Evolutionary conservation across 345 rosid species (phyloP).

Genomic region (Trapa incisa): DNA sequence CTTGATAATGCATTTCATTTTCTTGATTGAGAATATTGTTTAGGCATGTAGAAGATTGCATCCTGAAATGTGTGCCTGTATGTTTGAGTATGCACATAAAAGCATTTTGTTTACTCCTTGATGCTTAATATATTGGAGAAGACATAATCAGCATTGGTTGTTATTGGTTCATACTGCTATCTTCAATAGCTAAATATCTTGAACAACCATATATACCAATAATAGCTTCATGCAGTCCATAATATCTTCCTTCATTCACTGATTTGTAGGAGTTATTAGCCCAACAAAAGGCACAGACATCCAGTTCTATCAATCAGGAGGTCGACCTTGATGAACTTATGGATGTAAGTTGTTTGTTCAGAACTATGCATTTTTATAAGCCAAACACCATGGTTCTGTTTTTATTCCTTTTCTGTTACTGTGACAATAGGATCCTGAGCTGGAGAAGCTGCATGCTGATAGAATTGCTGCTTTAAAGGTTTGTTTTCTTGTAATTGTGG

Average conservation of each 20-base stretch:
- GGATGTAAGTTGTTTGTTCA: constrained; percentile 55
- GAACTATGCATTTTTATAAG: background rate
- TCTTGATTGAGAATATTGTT: background rate
- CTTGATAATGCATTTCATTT: background rate
- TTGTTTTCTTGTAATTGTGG: constrained; percentile 7
- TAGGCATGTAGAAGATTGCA: background rate
- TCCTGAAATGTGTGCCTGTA: background rate
- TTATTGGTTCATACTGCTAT: background rate
- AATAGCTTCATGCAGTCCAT: background rate
- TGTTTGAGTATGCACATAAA: background rate
- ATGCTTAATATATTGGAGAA: background rate
- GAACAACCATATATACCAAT: background rate
- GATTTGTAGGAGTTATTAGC: constrained; percentile 49
- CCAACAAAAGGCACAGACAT: constrained; percentile 54
- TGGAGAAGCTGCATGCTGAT: constrained; percentile 83
- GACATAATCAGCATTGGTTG: background rate
- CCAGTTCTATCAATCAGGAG: constrained; percentile 46
- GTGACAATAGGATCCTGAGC: constrained; percentile 67
- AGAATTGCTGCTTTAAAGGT: constrained; percentile 92
- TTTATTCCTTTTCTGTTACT: background rate
- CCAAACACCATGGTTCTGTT: background rate
- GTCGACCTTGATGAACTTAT: constrained; percentile 89
- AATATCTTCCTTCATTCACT: constrained; percentile 7
- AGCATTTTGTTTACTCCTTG: background rate
- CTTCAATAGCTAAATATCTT: background rate